Conservation (phyloP, 2,329 filamentous ascomycete species). For the Septoria petroselini region DNA sequence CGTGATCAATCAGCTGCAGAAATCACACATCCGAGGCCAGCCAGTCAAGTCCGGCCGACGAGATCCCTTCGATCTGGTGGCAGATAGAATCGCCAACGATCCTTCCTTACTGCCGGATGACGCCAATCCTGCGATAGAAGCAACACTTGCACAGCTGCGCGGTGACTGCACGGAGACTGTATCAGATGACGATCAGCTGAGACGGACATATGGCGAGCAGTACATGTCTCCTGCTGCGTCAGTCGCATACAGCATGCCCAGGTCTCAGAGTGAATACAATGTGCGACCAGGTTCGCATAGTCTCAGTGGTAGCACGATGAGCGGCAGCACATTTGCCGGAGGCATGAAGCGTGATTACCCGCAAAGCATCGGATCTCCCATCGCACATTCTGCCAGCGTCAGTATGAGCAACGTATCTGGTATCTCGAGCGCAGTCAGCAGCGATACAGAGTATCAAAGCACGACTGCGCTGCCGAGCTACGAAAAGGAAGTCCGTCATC, state of each 20-base stretch:
- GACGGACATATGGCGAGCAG: slow-evolving; percentile 15
- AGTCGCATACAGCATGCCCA: slow-evolving; percentile 13
- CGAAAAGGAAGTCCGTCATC: slow-evolving; percentile 36
- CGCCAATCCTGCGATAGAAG: slow-evolving; percentile 31
- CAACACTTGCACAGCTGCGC: slow-evolving; percentile 24
- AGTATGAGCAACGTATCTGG: slow-evolving; percentile 34
- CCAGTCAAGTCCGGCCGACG: slow-evolving; percentile 24
- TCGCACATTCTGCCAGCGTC: slow-evolving; percentile 26
- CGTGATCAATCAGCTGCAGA: slow-evolving; percentile 47
- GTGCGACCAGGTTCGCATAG: slow-evolving; percentile 29
- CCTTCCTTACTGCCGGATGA: slow-evolving; percentile 31
- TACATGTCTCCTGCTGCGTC: slow-evolving; percentile 15
- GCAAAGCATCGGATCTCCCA: slow-evolving; percentile 21
- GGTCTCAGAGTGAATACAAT: slow-evolving; percentile 20
- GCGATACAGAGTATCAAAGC: slow-evolving; percentile 34
- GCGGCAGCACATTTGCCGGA: slow-evolving; percentile 20
- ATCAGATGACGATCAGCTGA: slow-evolving; percentile 28
- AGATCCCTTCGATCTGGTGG: slow-evolving; percentile 27
- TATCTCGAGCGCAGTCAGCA: slow-evolving; percentile 33
- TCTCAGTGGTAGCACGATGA: slow-evolving; percentile 22
- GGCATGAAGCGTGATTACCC: slow-evolving; percentile 22
- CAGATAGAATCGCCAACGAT: slow-evolving; percentile 33
- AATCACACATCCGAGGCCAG: slow-evolving; percentile 28
- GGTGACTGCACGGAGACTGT: slow-evolving; percentile 18
- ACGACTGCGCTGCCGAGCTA: slow-evolving; percentile 38